phyloP scores from a whole-genome alignment of 352 stramenopile genomes.

The Pythium brassicae region DNA sequence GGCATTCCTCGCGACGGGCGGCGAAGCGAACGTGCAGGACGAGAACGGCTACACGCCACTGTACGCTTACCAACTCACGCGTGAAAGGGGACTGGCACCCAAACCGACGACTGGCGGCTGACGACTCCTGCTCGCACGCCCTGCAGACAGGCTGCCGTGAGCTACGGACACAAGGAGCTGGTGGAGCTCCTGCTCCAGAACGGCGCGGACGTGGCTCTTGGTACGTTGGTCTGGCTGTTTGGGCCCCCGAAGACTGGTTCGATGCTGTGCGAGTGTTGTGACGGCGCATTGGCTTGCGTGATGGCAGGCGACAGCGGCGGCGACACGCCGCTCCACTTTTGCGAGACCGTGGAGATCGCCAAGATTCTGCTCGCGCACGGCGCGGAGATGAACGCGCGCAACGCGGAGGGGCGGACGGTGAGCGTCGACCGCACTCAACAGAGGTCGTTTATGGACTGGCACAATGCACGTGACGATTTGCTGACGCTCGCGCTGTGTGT shows the following conservation, averaged over 20 bases:
- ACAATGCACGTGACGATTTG: not conserved
- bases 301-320: slow-evolving; percentile 48
- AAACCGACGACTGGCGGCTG: not conserved
- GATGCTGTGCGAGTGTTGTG: not conserved
- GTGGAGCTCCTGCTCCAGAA: slow-evolving; percentile 42
- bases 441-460: not conserved
- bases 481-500: not conserved
- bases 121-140: not conserved
- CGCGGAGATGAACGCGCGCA: slow-evolving; percentile 60
- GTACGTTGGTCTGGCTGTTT: slow-evolving; percentile 12
- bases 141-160: slow-evolving; percentile 56
- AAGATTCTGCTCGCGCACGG: slow-evolving; percentile 52
- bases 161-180: slow-evolving; percentile 63
- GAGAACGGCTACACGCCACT: slow-evolving; percentile 67
- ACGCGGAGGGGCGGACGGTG: slow-evolving; percentile 48
- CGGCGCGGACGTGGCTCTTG: slow-evolving; percentile 35
- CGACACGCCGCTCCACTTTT: slow-evolving; percentile 63
- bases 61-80: slow-evolving; percentile 21
- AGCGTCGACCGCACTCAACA: slow-evolving; percentile 9
- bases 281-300: not conserved
- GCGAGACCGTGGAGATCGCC: slow-evolving; percentile 53
- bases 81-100: not conserved
- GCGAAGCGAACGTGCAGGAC: slow-evolving; percentile 50
- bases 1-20: slow-evolving; percentile 37
- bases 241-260: no score